Evolutionary conservation across 352 stramenopile genomes (phyloP).

Genomic region (Paralagenidium karlingii): DNA sequence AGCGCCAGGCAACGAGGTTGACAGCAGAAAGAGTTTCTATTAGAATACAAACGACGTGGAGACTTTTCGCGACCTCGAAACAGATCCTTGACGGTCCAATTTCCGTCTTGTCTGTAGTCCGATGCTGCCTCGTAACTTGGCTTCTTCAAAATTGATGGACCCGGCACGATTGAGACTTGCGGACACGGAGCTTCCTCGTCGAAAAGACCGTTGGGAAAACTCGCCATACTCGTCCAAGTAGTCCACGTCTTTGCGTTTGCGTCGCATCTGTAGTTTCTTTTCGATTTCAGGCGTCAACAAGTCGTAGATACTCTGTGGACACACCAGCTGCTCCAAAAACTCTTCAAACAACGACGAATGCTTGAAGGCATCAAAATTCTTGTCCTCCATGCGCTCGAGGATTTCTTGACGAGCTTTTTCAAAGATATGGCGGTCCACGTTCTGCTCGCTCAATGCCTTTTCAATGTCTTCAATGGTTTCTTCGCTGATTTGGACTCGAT

Average conservation of each 20-base stretch:
- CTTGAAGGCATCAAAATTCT: constrained; percentile 35
- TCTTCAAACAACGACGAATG: constrained; percentile 23
- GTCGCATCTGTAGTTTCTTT: constrained; percentile 21
- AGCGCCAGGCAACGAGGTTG: no score
- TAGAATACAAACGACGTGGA: no score
- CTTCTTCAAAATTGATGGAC: no score
- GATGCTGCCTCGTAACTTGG: no score
- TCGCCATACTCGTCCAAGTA: constrained; percentile 7
- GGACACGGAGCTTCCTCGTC: no score
- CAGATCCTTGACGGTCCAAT: no score
- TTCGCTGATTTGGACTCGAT: constrained; percentile 17
- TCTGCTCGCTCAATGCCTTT: constrained; percentile 20
- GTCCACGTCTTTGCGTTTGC: constrained; percentile 5
- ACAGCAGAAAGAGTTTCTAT: no score
- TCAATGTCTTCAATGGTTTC: constrained; percentile 19
- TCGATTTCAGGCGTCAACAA: constrained; percentile 21
- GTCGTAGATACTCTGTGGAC: constrained; percentile 26
- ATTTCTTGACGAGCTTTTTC: constrained; percentile 23
- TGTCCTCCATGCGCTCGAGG: constrained; percentile 33
- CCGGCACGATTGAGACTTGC: no score
- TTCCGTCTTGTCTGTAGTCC: no score
- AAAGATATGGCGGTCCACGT: constrained; percentile 29
- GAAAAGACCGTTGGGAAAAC: no score
- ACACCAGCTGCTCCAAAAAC: constrained; percentile 27
- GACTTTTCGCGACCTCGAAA: no score